Conservation (phyloP, 2,329 filamentous ascomycete species). For the Conoideocrella luteorostrata region DNA sequence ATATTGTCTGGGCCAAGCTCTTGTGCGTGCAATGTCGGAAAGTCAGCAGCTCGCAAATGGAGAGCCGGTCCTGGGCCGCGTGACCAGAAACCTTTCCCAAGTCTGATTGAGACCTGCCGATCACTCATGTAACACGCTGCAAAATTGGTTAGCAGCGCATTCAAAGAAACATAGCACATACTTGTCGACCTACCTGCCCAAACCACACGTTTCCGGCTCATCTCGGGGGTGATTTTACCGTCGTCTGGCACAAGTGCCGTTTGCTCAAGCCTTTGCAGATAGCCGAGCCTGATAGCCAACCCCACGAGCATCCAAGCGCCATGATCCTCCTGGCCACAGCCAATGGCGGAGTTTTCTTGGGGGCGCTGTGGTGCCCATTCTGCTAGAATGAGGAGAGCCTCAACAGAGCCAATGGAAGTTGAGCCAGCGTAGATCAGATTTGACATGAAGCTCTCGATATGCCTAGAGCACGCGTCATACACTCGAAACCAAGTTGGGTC, state of each 20-base stretch:
- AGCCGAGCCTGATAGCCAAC: slow-evolving; percentile 61
- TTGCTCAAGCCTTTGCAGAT: slow-evolving; percentile 63
- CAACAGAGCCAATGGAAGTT: slow-evolving; percentile 63
- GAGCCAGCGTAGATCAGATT: slow-evolving; percentile 60
- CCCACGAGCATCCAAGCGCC: slow-evolving; percentile 75
- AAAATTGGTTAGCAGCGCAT: background rate
- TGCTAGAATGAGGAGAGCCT: slow-evolving; percentile 61
- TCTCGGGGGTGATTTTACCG: slow-evolving; percentile 50
- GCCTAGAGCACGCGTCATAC: slow-evolving; percentile 59
- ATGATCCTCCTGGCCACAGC: slow-evolving; percentile 66
- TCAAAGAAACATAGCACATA: background rate
- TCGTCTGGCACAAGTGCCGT: slow-evolving; percentile 59
- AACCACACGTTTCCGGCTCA: slow-evolving; percentile 58
- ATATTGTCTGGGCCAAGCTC: slow-evolving; percentile 58
- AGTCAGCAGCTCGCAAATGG: slow-evolving; percentile 58
- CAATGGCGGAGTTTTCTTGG: slow-evolving; percentile 55
- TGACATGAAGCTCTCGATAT: slow-evolving; percentile 65
- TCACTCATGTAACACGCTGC: slow-evolving; percentile 59
- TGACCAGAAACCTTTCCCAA: slow-evolving; percentile 69
- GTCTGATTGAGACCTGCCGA: slow-evolving; percentile 61
- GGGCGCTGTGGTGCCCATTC: slow-evolving; percentile 68
- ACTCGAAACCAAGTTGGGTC: slow-evolving; percentile 56
- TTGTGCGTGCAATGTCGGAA: slow-evolving; percentile 56
- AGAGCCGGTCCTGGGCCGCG: slow-evolving; percentile 62
- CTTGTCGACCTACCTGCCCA: slow-evolving; percentile 48